phyloP scores from a whole-genome alignment of 1,284 basidiomycete genomes.

The Leccinum solheimii region DNA sequence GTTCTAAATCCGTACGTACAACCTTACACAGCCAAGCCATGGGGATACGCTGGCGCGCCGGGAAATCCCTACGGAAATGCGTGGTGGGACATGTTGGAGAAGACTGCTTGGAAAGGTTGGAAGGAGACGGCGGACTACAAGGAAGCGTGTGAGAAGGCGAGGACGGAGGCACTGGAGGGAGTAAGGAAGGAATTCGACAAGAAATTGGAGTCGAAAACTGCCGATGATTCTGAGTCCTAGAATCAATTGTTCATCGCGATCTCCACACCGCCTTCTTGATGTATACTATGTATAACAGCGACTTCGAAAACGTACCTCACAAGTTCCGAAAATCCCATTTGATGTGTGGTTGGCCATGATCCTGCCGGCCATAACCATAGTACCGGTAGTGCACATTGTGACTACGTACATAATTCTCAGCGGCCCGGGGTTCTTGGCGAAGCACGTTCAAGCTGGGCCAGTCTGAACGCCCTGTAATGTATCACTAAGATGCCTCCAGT shows the following conservation, averaged over 20 bases:
- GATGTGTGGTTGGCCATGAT: neutral
- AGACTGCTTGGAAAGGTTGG: conserved; percentile 46
- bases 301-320: neutral
- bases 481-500: conserved; percentile 1
- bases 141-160: conserved; percentile 19
- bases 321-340: neutral
- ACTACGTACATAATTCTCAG: neutral
- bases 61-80: conserved; percentile 50
- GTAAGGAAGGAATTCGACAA: conserved; percentile 13
- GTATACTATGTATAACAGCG: neutral
- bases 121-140: conserved; percentile 30
- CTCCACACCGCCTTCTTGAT: neutral
- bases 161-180: conserved; percentile 6
- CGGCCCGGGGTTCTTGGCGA: neutral
- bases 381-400: neutral
- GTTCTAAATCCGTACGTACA: conserved; percentile 54
- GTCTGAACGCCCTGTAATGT: neutral
- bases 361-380: neutral
- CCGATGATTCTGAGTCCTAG: neutral
- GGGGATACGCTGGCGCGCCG: conserved; percentile 56
- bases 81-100: conserved; percentile 49
- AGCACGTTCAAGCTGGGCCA: neutral
- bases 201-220: neutral
- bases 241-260: neutral
- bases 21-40: conserved; percentile 55